Base-by-base conservation (phyloP, 2,329 filamentous ascomycete species). In the Didymella pomorum region DNA sequence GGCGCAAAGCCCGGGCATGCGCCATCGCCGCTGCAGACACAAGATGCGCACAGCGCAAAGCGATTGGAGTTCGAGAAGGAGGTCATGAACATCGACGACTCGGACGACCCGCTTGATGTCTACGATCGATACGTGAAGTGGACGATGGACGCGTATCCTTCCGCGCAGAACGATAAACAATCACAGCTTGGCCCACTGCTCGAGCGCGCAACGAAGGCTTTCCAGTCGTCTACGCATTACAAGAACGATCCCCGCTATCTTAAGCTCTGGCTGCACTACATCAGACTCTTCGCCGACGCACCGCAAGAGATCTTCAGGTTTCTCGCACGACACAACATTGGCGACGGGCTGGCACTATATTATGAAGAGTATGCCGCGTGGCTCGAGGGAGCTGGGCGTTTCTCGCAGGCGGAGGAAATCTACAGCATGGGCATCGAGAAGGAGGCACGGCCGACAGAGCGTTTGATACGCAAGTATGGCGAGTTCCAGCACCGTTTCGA, bases 81-180 rank as follows among this genome's bases (percentile, higher is more conserved):
- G 76, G 79, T 98, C 18, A 83, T 87, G 42, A 86, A 83, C 46
- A 88, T 96, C 49, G 86, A 87, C 63, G 95, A 99, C 75, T 92
- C 91, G 0, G 95, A 99, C 74, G 95, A 99, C 71, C 95, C 95
- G 1, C 87, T 99, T 46, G 95, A 98, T 71, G 86, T 97, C 61
- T 99, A 92, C 80, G 94, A 98, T 76, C 89, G 95, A 75, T 99
- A 99, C 75, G 92, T 98, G 57, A 92, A 92, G 79, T 99, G 95
- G 95, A 97, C 93, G 1, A 82, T 98, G 26, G 92, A 97, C 76
- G 90, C 94, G 52, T 99, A 98, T 76, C 94, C 95, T 2, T 94
- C 93, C 0, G 91, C 94, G 23, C 93, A 97, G 80, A 92, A 93
- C 52, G 97, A 93, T 28, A 85, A 92, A 1, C 88, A 96, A 71